Percentiles rank a stretch among this genome's conserved stretches.
phyloP scores from a whole-genome alignment of 2,329 filamentous ascomycete genomes.

The Paracamarosporium sp. region DNA sequence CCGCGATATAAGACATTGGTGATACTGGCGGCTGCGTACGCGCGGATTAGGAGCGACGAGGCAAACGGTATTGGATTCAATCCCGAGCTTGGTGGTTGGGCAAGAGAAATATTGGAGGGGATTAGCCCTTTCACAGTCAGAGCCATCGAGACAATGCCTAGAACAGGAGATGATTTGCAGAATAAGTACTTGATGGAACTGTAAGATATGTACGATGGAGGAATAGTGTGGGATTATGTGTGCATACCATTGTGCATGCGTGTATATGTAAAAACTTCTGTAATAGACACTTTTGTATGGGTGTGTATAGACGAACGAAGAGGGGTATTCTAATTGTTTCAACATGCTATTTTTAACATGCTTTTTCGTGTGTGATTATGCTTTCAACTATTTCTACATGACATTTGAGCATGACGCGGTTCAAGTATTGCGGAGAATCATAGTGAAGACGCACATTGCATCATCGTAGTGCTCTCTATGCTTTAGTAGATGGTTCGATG shows the following conservation, averaged over 20 bases:
- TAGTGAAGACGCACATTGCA: too few species aligned
- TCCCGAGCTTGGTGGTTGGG: slow-evolving; percentile 24
- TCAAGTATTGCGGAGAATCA: too few species aligned
- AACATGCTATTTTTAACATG: too few species aligned
- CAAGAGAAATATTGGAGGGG: slow-evolving; percentile 37
- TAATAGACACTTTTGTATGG: neutral
- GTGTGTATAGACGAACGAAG: neutral
- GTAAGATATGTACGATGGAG: slow-evolving; percentile 12
- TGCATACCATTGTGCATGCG: neutral
- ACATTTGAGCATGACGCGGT: too few species aligned
- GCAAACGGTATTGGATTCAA: slow-evolving; percentile 34
- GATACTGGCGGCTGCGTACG: slow-evolving; percentile 46
- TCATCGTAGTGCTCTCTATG: too few species aligned
- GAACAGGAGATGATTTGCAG: slow-evolving; percentile 41
- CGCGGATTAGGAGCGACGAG: slow-evolving; percentile 44
- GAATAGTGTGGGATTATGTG: neutral
- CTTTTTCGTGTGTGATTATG: too few species aligned
- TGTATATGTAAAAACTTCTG: neutral
- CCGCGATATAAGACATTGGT: slow-evolving; percentile 55
- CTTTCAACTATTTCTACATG: too few species aligned
- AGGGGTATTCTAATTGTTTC: neutral
- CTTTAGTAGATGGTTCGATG: too few species aligned
- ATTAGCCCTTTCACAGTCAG: slow-evolving; percentile 48
- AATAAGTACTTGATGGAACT: slow-evolving; percentile 23
- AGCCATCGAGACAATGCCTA: slow-evolving; percentile 55